phyloP scores from a whole-genome alignment of 306 rosid species.

The Macrotyloma uniflorum region DNA sequence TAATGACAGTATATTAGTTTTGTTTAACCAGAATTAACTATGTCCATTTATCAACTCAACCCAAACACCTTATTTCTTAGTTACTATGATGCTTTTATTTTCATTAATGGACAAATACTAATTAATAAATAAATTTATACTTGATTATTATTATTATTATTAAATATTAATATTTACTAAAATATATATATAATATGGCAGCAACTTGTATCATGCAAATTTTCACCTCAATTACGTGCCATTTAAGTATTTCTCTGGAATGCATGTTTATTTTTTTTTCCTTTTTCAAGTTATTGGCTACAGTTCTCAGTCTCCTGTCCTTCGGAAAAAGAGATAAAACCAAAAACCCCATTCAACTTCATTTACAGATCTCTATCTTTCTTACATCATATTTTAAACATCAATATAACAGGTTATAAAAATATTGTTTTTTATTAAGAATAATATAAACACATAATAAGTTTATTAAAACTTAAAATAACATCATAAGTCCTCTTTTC shows the following conservation, averaged over 20 bases:
- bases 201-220: slow-evolving; percentile 47
- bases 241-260: slow-evolving; percentile 34
- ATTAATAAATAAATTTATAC: background rate
- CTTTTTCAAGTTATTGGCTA: background rate
- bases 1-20: slow-evolving; percentile 30
- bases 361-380: no score
- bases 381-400: no score
- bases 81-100: background rate
- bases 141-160: no score
- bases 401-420: no score
- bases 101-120: background rate
- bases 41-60: slow-evolving; percentile 4
- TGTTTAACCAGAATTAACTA: slow-evolving; percentile 9
- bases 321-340: slow-evolving; percentile 9
- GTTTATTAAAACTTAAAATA: no score
- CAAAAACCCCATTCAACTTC: no score
- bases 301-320: background rate
- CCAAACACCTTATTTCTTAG: background rate
- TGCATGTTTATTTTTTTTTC: slow-evolving; percentile 53
- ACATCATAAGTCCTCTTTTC: no score
- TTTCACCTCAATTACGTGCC: slow-evolving; percentile 45
- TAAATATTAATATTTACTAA: no score
- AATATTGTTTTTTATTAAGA: no score
- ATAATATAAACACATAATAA: no score
- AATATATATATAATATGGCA: no score